Base-by-base conservation (phyloP, 2,329 filamentous ascomycete species). In the Elsinoe australis region DNA sequence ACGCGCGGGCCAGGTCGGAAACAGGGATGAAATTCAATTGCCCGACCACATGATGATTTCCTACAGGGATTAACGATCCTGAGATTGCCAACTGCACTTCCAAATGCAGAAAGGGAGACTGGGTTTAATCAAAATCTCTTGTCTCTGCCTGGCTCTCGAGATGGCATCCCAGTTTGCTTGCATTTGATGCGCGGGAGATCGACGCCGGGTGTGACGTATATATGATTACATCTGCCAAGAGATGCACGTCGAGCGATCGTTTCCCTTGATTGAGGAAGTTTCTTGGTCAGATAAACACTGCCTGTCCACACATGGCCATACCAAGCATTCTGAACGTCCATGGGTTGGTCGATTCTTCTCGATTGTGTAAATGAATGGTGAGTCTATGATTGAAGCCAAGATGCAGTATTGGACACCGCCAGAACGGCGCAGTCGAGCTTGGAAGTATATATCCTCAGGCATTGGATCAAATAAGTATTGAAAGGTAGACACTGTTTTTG, bases 331-430 rank as follows among this genome's bases (percentile, higher is more conserved):
- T 44, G 26, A 9, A 21, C 15, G 26, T 28, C 21, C n/a, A 39
- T 18, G 17, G 8, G 12, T 6, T 4, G 14, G 12, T 17, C 39
- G 24, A 32, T 44, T 44, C 14, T 26, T 31, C 26, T 32, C 39
- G 28, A 31, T 44, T 31, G 39, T 44, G 15, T 15, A 32, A 44
- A 26, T 21, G 12, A 31, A 14, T 17, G 10, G 24, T 17, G 15
- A 44, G 39, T 44, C 39, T 44, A 44, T 44, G 39, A 44, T 44
- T 44, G 28, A 29, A 44, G 39, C 39, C 39, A 44, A 44, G 39
- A 44, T 29, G 21, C 17, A 17, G 10, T 32, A n/a, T 8, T 15
- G 21, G 24, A 44, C 39, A 44, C 39, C 24, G 39, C 39, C 39
- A 17, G 39, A 44, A 44, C 39, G 39, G 39, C 39, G 39, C 39